Base-by-base conservation (phyloP, 345 rosid species). In the Dipteronia sinensis region DNA sequence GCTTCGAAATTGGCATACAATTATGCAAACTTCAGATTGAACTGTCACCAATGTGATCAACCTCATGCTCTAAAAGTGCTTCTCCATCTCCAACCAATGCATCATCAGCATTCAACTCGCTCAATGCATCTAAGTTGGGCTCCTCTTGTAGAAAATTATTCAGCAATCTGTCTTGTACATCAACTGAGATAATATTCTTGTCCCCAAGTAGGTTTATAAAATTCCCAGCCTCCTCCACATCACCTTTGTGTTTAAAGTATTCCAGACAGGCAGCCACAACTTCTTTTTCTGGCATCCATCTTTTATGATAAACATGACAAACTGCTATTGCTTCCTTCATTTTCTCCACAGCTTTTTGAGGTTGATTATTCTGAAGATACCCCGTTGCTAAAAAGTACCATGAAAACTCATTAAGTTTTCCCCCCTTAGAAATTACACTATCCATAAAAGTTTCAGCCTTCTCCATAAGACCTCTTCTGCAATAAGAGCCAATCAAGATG, bases 341-440 rank as follows among this genome's bases (percentile, higher is more conserved):
- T 7, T 77, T 78, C 9, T 80, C 82, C 47, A 74, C 80, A 3
- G 85, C 88, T 34, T 82, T 53, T 7, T 7, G 69, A 42, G 64
- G 40, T 67, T 82, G 49, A 72, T 76, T 70, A 67, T 46, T 38
- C 69, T 72, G 10, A 65, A 84, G 73, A 69, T 80, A 65, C 25
- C 83, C 82, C 2, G 2, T 65, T 7, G 82, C 85, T 80, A 87
- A 51, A 61, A 7, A 49, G 62, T 65, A 76, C 86, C 87, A 86
- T 20, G 88, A 47, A 40, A 0, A 7, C 19, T 53, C 53, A 76
- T 79, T 7, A 13, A 78, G 84, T 56, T 81, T 42, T 51, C 31
- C 71, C 0, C 87, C 91, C 56, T 72, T 81, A 16, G 27, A 40
- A 47, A 56, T 69, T 47, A 53, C 67, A 38, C 69, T 53, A 12